Conservation (phyloP, 257 asterid genomes). For the Capsicum rhomboideum region DNA sequence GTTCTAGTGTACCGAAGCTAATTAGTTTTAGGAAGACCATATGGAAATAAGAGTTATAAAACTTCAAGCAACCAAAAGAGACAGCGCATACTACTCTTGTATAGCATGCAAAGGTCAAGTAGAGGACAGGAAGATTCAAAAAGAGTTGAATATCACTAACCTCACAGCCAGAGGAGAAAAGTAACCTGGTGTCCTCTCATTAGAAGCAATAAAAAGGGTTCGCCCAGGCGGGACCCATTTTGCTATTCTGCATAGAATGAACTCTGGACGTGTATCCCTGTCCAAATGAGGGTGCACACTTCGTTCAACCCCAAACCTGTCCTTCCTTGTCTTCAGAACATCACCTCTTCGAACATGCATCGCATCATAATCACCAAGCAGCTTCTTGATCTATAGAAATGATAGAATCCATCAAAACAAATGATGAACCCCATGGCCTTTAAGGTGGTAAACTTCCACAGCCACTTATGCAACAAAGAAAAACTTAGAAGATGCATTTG, state of each 20-base stretch:
- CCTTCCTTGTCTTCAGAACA: slow-evolving; percentile 76
- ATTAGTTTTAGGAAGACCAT: neutral
- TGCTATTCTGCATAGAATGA: slow-evolving; percentile 77
- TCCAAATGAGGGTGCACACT: slow-evolving; percentile 86
- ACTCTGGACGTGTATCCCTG: slow-evolving; percentile 85
- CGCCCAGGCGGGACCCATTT: slow-evolving; percentile 87
- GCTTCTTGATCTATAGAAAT: slow-evolving; percentile 54
- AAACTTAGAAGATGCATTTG: neutral
- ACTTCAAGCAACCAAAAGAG: neutral
- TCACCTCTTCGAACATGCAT: slow-evolving; percentile 98
- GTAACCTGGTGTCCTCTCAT: slow-evolving; percentile 75
- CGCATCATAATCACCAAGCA: slow-evolving; percentile 89
- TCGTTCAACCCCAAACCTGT: slow-evolving; percentile 74
- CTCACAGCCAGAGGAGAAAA: slow-evolving; percentile 69
- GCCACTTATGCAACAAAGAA: neutral
- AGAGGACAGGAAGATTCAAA: neutral
- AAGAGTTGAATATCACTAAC: slow-evolving; percentile 22
- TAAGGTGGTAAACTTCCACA: neutral
- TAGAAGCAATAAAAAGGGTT: slow-evolving; percentile 85
- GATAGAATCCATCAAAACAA: neutral
- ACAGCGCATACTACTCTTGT: neutral
- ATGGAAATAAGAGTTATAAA: neutral
- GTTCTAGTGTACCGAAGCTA: neutral
- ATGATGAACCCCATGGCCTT: neutral
- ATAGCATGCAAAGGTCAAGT: neutral